Percentiles rank a stretch among this genome's conserved stretches.
Conservation (phyloP, 257 asterid species). For the Penstemon newberryi region DNA sequence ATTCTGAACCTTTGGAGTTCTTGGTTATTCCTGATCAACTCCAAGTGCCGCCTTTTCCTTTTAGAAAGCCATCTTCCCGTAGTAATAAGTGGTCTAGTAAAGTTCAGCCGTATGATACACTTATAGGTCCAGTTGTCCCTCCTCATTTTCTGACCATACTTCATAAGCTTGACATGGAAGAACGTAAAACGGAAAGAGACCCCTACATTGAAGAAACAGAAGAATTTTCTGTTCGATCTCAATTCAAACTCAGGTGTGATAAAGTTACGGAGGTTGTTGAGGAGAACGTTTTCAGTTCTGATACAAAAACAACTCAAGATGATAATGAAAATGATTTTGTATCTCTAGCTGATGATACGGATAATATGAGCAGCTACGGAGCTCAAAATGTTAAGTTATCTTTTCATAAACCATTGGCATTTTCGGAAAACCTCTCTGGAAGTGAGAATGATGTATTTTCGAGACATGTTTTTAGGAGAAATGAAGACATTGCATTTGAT, state of each 20-base stretch:
- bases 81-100: slow-evolving; percentile 47
- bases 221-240: slow-evolving; percentile 44
- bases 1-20: slow-evolving; percentile 44
- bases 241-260: slow-evolving; percentile 43
- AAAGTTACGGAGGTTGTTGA: slow-evolving; percentile 45
- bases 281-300: slow-evolving; percentile 36
- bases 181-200: slow-evolving; percentile 33
- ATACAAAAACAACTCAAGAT: slow-evolving; percentile 30
- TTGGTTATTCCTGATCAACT: slow-evolving; percentile 38
- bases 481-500: slow-evolving; percentile 29
- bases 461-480: slow-evolving; percentile 45
- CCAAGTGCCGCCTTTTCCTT: slow-evolving; percentile 45
- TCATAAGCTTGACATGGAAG: slow-evolving; percentile 37
- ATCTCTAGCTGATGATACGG: slow-evolving; percentile 66
- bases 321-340: slow-evolving; percentile 30
- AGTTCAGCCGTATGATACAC: slow-evolving; percentile 40
- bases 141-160: slow-evolving; percentile 58
- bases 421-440: slow-evolving; percentile 33
- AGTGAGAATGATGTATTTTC: slow-evolving; percentile 33
- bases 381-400: slow-evolving; percentile 33
- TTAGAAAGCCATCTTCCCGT: slow-evolving; percentile 47
- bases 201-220: slow-evolving; percentile 37
- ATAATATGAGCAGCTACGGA: slow-evolving; percentile 27
- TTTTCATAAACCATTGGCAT: slow-evolving; percentile 45
- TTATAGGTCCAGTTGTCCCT: slow-evolving; percentile 55